These are phyloP conservation scores for Colletotrichum magnum DNA, from an alignment of 2,329 filamentous ascomycete species.

Conservation along the genomic window DNA sequence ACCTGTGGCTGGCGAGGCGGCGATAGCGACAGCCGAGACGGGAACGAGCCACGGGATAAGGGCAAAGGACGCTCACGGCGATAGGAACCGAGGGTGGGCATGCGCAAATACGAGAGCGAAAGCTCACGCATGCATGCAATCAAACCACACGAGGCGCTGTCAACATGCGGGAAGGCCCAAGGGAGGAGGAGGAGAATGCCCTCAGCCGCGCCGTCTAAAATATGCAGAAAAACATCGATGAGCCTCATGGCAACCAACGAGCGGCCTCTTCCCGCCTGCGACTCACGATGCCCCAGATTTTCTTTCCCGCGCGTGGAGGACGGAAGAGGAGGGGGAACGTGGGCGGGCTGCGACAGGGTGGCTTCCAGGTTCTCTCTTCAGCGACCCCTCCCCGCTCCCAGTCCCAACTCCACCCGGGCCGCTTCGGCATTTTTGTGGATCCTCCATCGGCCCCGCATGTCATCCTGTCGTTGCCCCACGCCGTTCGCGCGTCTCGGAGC, in stretches of 20 bases:
- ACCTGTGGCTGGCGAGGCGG: background rate
- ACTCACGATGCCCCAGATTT: background rate
- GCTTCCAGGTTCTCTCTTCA: background rate
- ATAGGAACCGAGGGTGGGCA: background rate
- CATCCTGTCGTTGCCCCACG: background rate
- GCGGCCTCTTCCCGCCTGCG: background rate
- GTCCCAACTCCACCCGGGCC: background rate
- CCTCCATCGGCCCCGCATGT: background rate
- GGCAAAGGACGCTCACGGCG: background rate
- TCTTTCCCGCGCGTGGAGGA: background rate
- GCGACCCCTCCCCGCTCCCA: background rate
- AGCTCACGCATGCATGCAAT: background rate
- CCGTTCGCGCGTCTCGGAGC: too few relatives aligned
- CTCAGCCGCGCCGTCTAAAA: background rate
- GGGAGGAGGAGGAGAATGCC: background rate
- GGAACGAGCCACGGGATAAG: conserved; percentile 3
- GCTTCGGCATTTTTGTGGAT: background rate
- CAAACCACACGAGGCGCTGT: background rate
- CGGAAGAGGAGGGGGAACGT: background rate
- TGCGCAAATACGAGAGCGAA: background rate
- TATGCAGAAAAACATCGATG: conserved; percentile 9
- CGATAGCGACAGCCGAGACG: conserved; percentile 4
- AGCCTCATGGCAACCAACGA: conserved; percentile 3
- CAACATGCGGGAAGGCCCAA: too few relatives aligned
- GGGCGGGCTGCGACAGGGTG: conserved; percentile 4